Percentiles rank a stretch among this genome's conserved stretches.
Conservation (phyloP, 2,329 filamentous ascomycete species). For the Dryadomyces sulphureus region DNA sequence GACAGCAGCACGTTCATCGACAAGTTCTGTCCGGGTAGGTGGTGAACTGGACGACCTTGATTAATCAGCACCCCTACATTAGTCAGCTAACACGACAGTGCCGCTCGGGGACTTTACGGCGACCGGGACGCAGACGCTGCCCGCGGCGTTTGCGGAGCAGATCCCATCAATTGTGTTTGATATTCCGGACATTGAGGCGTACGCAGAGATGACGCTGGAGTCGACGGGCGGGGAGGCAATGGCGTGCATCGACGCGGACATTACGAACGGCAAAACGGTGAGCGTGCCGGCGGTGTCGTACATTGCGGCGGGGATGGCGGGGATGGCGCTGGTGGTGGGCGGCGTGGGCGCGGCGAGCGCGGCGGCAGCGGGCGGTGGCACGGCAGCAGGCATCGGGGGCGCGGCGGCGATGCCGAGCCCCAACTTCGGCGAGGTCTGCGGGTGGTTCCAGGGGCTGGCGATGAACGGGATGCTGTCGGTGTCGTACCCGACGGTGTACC, state of each 20-base stretch:
- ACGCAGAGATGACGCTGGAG: slow-evolving; percentile 64
- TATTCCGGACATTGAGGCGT: slow-evolving; percentile 77
- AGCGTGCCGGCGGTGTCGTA: slow-evolving; percentile 65
- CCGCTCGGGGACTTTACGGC: slow-evolving; percentile 63
- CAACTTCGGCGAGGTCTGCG: slow-evolving; percentile 70
- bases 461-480: slow-evolving; percentile 95
- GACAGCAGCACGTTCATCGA: slow-evolving; percentile 47
- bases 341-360: slow-evolving; percentile 55
- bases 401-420: slow-evolving; percentile 59
- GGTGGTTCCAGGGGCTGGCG: slow-evolving; percentile 86
- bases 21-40: slow-evolving; percentile 66
- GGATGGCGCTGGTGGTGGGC: slow-evolving; percentile 61
- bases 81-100: too few relatives aligned
- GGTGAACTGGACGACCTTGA: background rate
- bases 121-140: slow-evolving; percentile 55
- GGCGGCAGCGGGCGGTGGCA: slow-evolving; percentile 10
- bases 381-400: slow-evolving; percentile 30
- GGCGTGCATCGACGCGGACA: slow-evolving; percentile 68
- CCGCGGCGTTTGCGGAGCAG: slow-evolving; percentile 51
- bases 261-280: slow-evolving; percentile 79
- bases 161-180: slow-evolving; percentile 84
- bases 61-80: too few relatives aligned
- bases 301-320: slow-evolving; percentile 69
- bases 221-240: slow-evolving; percentile 41
- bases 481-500: slow-evolving; percentile 73